Conservation (phyloP, 2,329 filamentous ascomycete species). For the Fusarium sp. region DNA sequence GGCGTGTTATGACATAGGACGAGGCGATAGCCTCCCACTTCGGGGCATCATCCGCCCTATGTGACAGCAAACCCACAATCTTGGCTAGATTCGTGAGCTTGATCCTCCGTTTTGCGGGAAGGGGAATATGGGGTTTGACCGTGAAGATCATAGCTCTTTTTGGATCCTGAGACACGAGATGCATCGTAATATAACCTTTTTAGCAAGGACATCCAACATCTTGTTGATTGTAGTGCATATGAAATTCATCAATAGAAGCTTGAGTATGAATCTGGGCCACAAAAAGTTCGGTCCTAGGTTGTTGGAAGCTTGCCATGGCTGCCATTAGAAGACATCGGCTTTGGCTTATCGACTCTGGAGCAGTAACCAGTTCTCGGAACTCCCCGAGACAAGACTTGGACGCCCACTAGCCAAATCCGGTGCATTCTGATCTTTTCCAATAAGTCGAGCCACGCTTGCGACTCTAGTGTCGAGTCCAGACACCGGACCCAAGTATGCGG, state of each 20-base stretch:
- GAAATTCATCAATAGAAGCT: not conserved
- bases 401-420: conserved; percentile 18
- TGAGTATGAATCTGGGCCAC: not conserved
- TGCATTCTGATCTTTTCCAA: not conserved
- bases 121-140: not conserved
- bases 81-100: not conserved
- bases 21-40: not conserved
- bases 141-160: not conserved
- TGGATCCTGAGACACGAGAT: not conserved
- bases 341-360: not conserved
- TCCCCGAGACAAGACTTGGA: not conserved
- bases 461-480: conserved; percentile 12
- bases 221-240: not conserved
- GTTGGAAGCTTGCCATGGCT: not conserved
- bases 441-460: not conserved
- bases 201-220: not conserved
- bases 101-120: not conserved
- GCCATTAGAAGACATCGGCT: not conserved
- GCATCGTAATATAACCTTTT: conserved; percentile 2
- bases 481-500: conserved; percentile 3
- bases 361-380: not conserved
- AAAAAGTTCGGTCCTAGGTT: not conserved
- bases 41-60: not conserved
- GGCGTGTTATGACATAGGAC: not conserved
- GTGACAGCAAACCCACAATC: not conserved